Conservation (phyloP, 2,329 filamentous ascomycete species). For the Huntiella savannae region DNA sequence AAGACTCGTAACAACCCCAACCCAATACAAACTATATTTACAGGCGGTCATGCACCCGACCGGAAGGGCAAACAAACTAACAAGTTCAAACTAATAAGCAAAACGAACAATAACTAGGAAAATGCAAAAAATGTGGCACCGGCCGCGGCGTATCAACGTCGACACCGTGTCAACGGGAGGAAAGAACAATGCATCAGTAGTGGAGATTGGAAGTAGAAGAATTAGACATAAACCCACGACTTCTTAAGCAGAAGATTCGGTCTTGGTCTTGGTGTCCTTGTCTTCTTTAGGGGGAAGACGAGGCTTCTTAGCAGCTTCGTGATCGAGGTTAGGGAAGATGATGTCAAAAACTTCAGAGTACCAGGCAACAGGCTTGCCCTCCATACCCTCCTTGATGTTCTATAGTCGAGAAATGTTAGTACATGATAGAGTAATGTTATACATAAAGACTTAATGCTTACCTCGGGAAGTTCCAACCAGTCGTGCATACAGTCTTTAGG, state of each 20-base stretch:
- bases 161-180: constrained; percentile 4
- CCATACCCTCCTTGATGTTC: constrained; percentile 96
- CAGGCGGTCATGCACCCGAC: neutral
- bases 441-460: constrained; percentile 28
- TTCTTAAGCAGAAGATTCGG: no score
- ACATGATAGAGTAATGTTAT: neutral
- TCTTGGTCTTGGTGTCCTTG: constrained; percentile 20
- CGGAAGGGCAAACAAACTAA: constrained; percentile 6
- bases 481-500: constrained; percentile 89
- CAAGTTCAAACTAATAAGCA: neutral
- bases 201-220: no score
- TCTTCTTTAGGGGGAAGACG: constrained; percentile 24
- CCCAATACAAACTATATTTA: no score
- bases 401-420: constrained; percentile 21
- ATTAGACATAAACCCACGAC: no score
- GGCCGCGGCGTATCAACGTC: neutral
- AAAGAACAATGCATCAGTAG: neutral
- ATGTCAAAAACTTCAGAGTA: constrained; percentile 85
- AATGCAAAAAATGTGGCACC: neutral
- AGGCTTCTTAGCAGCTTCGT: constrained; percentile 49
- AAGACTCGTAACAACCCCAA: no score
- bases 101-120: constrained; percentile 8
- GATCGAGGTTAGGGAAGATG: constrained; percentile 69
- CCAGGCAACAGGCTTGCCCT: constrained; percentile 82
- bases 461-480: constrained; percentile 92